A percentile compares a stretch with the other conserved stretches of the same genome.
Evolutionary conservation across 768 basidiomycete genomes (phyloP).

Genomic region (Mycena belliarum): DNA sequence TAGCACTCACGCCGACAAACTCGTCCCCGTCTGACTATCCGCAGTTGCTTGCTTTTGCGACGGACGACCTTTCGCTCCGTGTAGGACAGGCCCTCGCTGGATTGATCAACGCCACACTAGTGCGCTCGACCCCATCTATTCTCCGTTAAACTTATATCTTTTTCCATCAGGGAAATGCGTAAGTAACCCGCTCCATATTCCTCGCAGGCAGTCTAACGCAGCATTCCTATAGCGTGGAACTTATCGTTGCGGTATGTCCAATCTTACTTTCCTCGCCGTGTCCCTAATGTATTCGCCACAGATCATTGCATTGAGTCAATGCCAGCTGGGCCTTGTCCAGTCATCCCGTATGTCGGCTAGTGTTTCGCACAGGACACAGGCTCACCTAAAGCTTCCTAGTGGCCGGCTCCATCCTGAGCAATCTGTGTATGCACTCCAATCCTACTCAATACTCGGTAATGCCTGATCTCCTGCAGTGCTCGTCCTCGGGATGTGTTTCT

Average conservation of each 20-base stretch:
- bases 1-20: slow-evolving; percentile 4
- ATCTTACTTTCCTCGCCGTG: background rate
- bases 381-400: slow-evolving; percentile 44
- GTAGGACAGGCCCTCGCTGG: slow-evolving; percentile 64
- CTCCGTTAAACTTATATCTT: background rate
- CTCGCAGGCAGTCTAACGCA: background rate
- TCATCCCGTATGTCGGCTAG: slow-evolving; percentile 47
- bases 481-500: slow-evolving; percentile 70
- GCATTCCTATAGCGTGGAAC: slow-evolving; percentile 26
- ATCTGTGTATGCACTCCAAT: slow-evolving; percentile 41
- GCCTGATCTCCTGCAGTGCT: slow-evolving; percentile 40
- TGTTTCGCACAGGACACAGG: background rate
- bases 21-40: background rate
- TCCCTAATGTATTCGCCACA: background rate
- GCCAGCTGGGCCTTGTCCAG: slow-evolving; percentile 59
- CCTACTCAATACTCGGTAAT: background rate
- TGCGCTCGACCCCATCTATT: slow-evolving; percentile 19
- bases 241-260: slow-evolving; percentile 58
- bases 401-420: slow-evolving; percentile 64
- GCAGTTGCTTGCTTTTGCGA: slow-evolving; percentile 62
- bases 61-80: slow-evolving; percentile 63
- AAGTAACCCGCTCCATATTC: background rate
- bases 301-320: slow-evolving; percentile 22
- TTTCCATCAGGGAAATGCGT: slow-evolving; percentile 24
- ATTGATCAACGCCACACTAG: slow-evolving; percentile 63